Conservation (phyloP, 257 asterid genomes). For the Solanum okadae region DNA sequence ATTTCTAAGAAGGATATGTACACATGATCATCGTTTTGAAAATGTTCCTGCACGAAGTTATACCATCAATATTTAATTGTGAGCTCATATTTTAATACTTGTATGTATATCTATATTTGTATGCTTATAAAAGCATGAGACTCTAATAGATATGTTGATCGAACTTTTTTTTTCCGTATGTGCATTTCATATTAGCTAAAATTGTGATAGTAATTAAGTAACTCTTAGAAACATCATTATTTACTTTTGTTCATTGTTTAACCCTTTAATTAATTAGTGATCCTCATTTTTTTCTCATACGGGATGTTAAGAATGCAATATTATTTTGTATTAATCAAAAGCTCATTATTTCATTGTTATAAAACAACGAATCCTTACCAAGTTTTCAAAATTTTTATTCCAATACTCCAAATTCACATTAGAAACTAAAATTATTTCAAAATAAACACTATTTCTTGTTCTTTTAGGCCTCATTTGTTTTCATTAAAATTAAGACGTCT, state of each 20-base stretch:
- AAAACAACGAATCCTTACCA: no score
- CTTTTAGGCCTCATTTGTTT: neutral
- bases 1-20: constrained; percentile 86
- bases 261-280: no score
- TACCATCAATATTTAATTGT: neutral
- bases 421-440: neutral
- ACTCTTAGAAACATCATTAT: neutral
- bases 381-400: no score
- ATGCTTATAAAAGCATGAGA: neutral
- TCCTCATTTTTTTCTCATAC: no score
- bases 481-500: no score
- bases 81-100: no score
- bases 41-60: constrained; percentile 21
- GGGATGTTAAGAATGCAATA: no score
- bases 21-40: constrained; percentile 68
- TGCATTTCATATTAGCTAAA: neutral
- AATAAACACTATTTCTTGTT: neutral
- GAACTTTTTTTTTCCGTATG: neutral
- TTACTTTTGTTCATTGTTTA: no score
- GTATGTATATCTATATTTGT: neutral
- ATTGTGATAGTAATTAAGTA: no score
- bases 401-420: neutral
- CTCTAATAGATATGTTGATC: neutral
- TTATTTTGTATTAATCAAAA: no score
- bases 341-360: no score